A percentile compares a stretch with the other conserved stretches of the same genome.
Conservation (phyloP, 495 filamentous ascomycete genomes). For the Parathielavia appendiculata region DNA sequence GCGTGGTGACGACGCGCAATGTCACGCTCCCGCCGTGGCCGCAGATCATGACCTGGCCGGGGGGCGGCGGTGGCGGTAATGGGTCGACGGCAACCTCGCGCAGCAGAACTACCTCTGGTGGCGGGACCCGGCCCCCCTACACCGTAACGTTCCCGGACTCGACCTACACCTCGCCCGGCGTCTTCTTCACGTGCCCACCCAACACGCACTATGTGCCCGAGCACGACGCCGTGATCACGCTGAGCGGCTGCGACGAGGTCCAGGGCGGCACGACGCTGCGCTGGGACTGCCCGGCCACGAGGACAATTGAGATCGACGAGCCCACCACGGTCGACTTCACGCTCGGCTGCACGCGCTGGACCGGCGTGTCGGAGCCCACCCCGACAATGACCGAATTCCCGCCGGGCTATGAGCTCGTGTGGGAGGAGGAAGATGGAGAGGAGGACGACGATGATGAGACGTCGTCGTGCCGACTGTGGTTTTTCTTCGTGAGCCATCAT, state of each 20-base stretch:
- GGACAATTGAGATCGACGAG: not conserved
- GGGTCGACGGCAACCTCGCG: too few species aligned
- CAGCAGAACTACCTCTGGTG: too few species aligned
- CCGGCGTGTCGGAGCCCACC: not conserved
- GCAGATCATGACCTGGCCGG: too few species aligned
- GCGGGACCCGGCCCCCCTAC: too few species aligned
- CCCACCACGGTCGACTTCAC: not conserved
- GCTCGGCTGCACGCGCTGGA: not conserved
- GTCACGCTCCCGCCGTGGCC: not conserved
- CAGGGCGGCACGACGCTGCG: not conserved
- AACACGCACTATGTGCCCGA: too few species aligned
- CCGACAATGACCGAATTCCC: not conserved
- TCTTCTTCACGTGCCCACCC: too few species aligned
- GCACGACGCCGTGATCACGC: too few species aligned
- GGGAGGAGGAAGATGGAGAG: not conserved
- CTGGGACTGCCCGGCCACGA: not conserved
- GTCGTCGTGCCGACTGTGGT: not conserved
- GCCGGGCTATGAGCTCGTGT: not conserved
- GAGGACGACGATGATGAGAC: not conserved
- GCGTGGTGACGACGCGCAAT: not conserved
- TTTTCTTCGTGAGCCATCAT: not conserved
- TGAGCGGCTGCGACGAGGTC: not conserved
- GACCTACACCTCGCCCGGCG: too few species aligned
- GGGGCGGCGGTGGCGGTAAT: too few species aligned
- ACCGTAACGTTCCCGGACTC: too few species aligned